Percentiles rank a stretch among this genome's conserved stretches.
Evolutionary conservation across 2,329 filamentous ascomycete genomes (phyloP).

Genomic region (Simplicillium sp.): DNA sequence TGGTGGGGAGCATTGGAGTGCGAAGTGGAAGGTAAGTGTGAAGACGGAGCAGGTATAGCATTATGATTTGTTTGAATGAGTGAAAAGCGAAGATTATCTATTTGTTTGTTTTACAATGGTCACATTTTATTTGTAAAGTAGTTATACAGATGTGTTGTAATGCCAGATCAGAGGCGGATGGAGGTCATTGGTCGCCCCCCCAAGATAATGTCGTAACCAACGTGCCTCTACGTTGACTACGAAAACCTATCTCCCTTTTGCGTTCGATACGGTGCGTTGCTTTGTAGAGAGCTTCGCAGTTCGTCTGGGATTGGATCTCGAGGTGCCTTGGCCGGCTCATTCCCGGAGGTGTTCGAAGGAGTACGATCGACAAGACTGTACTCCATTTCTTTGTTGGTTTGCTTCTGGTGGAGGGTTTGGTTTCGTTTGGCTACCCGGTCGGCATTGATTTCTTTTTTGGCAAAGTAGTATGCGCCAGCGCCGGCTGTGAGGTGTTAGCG

Average conservation of each 20-base stretch:
- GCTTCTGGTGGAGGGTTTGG: conserved; percentile 56
- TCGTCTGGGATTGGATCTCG: conserved; percentile 76
- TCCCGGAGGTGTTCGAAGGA: conserved; percentile 24
- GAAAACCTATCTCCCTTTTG: conserved; percentile 83
- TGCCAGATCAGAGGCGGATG: background rate
- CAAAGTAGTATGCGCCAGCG: conserved; percentile 89
- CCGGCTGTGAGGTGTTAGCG: conserved; percentile 49
- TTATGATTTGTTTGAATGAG: background rate
- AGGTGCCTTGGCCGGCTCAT: conserved; percentile 33
- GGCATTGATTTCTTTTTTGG: conserved; percentile 88
- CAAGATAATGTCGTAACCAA: background rate
- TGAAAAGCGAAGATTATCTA: background rate
- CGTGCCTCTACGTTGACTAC: conserved; percentile 14
- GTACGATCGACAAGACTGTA: conserved; percentile 28
- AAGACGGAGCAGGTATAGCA: no score
- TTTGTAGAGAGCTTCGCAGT: conserved; percentile 17
- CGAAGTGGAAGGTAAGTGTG: background rate
- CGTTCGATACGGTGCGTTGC: conserved; percentile 62
- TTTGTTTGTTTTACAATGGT: background rate
- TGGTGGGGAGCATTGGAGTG: conserved; percentile 3
- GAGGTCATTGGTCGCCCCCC: background rate
- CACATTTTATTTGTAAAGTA: no score
- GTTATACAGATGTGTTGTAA: no score
- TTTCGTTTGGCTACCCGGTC: conserved; percentile 68
- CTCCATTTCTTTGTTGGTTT: conserved; percentile 45